A percentile compares a stretch with the other conserved stretches of the same genome.
These are phyloP conservation scores for Xylariaceae sp. DNA, from an alignment of 2,329 filamentous ascomycete species.

Conservation along the genomic window DNA sequence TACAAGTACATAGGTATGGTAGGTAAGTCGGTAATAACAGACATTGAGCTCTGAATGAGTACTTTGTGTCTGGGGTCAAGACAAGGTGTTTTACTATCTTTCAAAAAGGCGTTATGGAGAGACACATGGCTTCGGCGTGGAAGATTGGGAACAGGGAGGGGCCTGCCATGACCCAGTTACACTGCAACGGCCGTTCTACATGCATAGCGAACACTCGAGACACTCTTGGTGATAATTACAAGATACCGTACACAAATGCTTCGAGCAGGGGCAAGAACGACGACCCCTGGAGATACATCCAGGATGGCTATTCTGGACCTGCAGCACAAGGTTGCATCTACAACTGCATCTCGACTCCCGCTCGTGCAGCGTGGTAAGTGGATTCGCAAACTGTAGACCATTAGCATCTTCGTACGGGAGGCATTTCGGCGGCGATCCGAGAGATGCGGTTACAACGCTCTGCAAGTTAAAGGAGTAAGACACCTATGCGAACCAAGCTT, in stretches of 20 bases:
- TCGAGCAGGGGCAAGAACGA: no score
- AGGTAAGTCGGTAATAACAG: no score
- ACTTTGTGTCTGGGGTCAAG: no score
- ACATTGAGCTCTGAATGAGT: no score
- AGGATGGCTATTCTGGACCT: conserved; percentile 19
- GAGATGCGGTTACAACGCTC: no score
- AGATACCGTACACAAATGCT: no score
- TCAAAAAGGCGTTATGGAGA: not conserved
- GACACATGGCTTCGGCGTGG: not conserved
- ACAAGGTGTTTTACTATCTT: no score
- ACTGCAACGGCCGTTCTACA: conserved; percentile 12
- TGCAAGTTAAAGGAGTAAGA: no score
- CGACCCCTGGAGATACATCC: conserved; percentile 2
- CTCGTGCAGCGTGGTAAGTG: conserved; percentile 16
- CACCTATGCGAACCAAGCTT: no score
- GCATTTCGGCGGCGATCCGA: no score
- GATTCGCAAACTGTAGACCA: conserved; percentile 7
- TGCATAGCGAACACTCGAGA: not conserved
- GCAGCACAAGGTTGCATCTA: conserved; percentile 23
- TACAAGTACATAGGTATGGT: no score
- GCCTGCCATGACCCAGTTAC: conserved; percentile 9
- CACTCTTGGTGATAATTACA: no score
- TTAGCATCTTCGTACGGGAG: not conserved
- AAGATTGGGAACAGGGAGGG: conserved; percentile 8
- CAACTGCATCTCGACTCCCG: conserved; percentile 16